Conservation (phyloP, 1,284 basidiomycete species). For the Tremellales sp. region DNA sequence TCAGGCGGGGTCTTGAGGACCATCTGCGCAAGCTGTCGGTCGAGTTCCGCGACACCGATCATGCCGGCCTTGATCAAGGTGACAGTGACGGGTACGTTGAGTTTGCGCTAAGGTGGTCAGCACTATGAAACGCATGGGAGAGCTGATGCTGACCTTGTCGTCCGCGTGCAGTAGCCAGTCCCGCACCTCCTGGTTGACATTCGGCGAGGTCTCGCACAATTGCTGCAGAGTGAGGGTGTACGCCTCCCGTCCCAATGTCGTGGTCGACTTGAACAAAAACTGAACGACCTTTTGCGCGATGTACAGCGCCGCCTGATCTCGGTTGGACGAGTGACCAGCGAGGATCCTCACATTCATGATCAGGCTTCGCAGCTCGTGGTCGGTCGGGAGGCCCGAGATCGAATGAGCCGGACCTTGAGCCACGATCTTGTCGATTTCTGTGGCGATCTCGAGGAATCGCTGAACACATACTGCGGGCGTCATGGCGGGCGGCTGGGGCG, state of each 20-base stretch:
- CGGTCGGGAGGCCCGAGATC: constrained; percentile 66
- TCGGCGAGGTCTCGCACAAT: constrained; percentile 81
- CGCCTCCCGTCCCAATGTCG: constrained; percentile 79
- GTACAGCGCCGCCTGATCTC: constrained; percentile 62
- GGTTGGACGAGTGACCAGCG: constrained; percentile 70
- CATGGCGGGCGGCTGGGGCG: constrained; percentile 16
- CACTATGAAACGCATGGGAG: background rate
- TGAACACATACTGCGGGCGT: constrained; percentile 41
- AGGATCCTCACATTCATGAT: constrained; percentile 76
- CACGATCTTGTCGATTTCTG: constrained; percentile 76
- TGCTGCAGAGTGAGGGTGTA: constrained; percentile 85
- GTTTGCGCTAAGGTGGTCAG: constrained; percentile 66
- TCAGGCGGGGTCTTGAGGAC: constrained; percentile 68
- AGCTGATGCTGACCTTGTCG: constrained; percentile 69
- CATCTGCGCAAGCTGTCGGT: constrained; percentile 86
- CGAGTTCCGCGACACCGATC: constrained; percentile 73
- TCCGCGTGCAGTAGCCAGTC: constrained; percentile 96
- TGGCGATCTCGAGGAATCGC: constrained; percentile 58
- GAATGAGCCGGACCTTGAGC: constrained; percentile 61
- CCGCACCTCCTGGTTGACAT: constrained; percentile 93
- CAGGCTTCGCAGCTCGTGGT: constrained; percentile 79
- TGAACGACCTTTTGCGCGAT: constrained; percentile 71
- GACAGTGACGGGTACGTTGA: constrained; percentile 90
- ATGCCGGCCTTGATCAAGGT: constrained; percentile 80
- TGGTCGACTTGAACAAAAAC: constrained; percentile 73